Evolutionary conservation across 306 rosid genomes (phyloP).

Genomic region (Phaseolus lunatus): DNA sequence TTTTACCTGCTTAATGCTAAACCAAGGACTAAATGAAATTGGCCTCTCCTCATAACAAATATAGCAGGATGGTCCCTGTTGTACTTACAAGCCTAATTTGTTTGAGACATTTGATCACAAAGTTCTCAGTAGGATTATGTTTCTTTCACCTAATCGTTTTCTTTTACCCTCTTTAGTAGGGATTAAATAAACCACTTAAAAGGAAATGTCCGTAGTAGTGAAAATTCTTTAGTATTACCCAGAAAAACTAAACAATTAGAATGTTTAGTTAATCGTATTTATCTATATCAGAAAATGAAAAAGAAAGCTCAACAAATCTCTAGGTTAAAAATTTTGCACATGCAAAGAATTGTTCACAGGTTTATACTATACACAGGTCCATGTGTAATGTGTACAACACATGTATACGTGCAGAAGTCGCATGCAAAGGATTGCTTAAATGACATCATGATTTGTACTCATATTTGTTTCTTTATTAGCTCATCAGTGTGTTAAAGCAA

Average conservation of each 20-base stretch:
- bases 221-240: background rate
- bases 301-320: background rate
- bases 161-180: background rate
- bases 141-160: background rate
- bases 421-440: background rate
- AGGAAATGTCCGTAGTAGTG: background rate
- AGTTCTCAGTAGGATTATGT: background rate
- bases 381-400: background rate
- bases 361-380: background rate
- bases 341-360: background rate
- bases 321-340: background rate
- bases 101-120: background rate
- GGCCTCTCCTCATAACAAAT: background rate
- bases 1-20: background rate
- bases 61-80: background rate
- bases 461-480: background rate
- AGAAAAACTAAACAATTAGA: background rate
- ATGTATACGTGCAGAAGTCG: background rate
- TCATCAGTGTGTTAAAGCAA: background rate
- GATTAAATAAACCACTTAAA: background rate
- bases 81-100: background rate
- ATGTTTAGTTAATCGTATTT: background rate
- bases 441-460: conserved; percentile 21
- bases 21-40: background rate
- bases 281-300: background rate